These are phyloP conservation scores for Tylopilus sp. DNA, from an alignment of 1,284 basidiomycete species.

Conservation along the genomic window DNA sequence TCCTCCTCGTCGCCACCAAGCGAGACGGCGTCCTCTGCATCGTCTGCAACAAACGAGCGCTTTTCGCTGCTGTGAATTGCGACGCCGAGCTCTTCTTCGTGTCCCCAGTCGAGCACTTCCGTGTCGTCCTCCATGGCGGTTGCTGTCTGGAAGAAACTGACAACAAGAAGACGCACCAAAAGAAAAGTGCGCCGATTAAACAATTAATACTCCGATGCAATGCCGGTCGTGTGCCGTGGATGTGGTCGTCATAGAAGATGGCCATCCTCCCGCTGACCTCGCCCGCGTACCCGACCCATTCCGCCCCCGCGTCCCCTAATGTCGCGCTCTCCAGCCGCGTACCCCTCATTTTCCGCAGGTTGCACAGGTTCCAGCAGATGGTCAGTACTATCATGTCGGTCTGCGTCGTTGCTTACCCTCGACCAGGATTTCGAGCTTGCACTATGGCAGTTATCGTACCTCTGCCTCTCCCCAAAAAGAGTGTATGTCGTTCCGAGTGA, in stretches of 20 bases:
- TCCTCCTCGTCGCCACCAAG: constrained; percentile 71
- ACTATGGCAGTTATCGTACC: constrained; percentile 89
- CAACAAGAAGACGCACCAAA: constrained; percentile 15
- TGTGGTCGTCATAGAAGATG: constrained; percentile 45
- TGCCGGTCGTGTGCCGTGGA: constrained; percentile 34
- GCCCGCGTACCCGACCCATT: constrained; percentile 39
- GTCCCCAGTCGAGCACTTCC: constrained; percentile 71
- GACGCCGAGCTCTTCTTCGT: constrained; percentile 59
- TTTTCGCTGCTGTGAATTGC: constrained; percentile 26
- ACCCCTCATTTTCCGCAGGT: constrained; percentile 72
- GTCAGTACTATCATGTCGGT: constrained; percentile 37
- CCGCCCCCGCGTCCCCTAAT: constrained; percentile 35
- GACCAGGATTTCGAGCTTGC: constrained; percentile 90
- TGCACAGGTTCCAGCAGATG: constrained; percentile 84
- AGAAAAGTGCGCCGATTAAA: constrained; percentile 26
- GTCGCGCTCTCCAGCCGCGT: constrained; percentile 49
- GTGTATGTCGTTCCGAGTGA: constrained; percentile 58
- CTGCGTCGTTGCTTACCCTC: not conserved
- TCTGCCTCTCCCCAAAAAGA: constrained; percentile 85
- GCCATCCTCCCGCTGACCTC: constrained; percentile 53
- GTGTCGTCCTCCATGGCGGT: constrained; percentile 61
- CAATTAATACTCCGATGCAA: constrained; percentile 19
- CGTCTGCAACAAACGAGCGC: constrained; percentile 39
- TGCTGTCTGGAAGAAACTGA: constrained; percentile 11
- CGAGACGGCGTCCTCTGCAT: constrained; percentile 65